phyloP scores from a whole-genome alignment of 805 yeast genomes.

The Babjeviella inositovora region DNA sequence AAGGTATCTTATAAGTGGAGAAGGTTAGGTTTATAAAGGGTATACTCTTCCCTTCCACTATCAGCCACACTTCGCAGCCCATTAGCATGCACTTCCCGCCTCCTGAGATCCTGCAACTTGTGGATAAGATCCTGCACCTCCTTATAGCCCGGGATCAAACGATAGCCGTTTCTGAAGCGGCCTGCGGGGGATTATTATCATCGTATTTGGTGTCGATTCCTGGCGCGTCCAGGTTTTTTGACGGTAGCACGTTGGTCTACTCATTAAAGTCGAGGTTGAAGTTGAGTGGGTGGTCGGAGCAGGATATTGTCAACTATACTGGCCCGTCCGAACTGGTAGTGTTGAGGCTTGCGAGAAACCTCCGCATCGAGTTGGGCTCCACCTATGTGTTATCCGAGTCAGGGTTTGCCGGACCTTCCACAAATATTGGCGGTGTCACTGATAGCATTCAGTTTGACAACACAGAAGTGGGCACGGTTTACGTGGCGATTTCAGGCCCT shows the following conservation, averaged over 20 bases:
- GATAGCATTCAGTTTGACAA: slow-evolving; percentile 5
- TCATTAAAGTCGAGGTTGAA: slow-evolving; percentile 61
- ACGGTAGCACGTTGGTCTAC: slow-evolving; percentile 74
- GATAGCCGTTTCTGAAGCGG: slow-evolving; percentile 71
- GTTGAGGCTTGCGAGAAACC: slow-evolving; percentile 58
- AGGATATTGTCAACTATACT: slow-evolving; percentile 56
- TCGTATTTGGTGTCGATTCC: slow-evolving; percentile 72
- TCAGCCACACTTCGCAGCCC: no score
- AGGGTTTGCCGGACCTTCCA: slow-evolving; percentile 74
- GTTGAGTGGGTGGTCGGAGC: slow-evolving; percentile 63
- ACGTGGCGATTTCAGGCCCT: slow-evolving; percentile 58
- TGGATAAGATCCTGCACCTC: slow-evolving; percentile 38
- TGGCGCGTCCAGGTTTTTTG: slow-evolving; percentile 72
- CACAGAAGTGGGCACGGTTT: slow-evolving; percentile 48
- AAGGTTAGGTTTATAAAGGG: no score
- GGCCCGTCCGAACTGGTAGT: slow-evolving; percentile 76
- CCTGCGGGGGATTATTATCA: slow-evolving; percentile 78
- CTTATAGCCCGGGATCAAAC: slow-evolving; percentile 41
- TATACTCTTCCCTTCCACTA: no score
- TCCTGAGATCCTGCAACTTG: slow-evolving; percentile 27
- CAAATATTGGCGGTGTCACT: slow-evolving; percentile 4
- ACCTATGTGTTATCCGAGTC: slow-evolving; percentile 75
- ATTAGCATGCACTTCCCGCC: slow-evolving; percentile 57
- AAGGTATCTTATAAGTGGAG: no score
- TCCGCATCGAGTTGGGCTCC: slow-evolving; percentile 68